Conservation (phyloP, 148 eudicot species). For the Dianthus caryophyllus region DNA sequence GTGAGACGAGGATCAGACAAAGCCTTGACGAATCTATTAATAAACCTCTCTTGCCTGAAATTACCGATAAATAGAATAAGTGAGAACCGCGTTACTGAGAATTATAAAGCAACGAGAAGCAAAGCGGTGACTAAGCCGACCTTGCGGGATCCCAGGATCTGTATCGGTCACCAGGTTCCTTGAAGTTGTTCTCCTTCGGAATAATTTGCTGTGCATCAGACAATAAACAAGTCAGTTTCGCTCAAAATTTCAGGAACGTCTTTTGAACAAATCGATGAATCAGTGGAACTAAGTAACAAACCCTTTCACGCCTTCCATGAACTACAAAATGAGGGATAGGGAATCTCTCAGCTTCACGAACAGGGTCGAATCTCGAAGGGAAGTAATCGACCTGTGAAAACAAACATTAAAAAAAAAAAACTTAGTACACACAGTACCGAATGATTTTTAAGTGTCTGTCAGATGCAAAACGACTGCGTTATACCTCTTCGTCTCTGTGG, state of each 20-base stretch:
- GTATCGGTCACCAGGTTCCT: slow-evolving; percentile 85
- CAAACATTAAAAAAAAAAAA: slow-evolving; percentile 1
- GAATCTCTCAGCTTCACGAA: slow-evolving; percentile 76
- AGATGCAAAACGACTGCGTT: background rate
- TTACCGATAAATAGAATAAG: background rate
- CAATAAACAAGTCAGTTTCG: background rate
- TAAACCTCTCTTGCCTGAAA: slow-evolving; percentile 82
- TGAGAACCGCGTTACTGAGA: background rate
- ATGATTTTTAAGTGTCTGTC: background rate
- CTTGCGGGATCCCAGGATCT: slow-evolving; percentile 73
- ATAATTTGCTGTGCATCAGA: slow-evolving; percentile 50
- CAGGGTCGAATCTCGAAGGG: slow-evolving; percentile 92
- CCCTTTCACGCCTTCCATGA: slow-evolving; percentile 77
- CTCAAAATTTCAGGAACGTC: background rate
- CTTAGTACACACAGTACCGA: background rate
- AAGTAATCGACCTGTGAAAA: slow-evolving; percentile 72
- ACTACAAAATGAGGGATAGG: slow-evolving; percentile 59
- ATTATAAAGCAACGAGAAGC: background rate
- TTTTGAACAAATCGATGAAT: background rate
- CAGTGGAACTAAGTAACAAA: slow-evolving; percentile 30
- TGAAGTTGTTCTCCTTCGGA: slow-evolving; percentile 82
- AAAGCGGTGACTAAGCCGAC: slow-evolving; percentile 22
- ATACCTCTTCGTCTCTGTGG: slow-evolving; percentile 96
- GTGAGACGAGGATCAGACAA: slow-evolving; percentile 81
- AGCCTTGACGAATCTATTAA: slow-evolving; percentile 61